These are phyloP conservation scores for Peniophora sp. DNA, from an alignment of 1,284 basidiomycete genomes.

Conservation along the genomic window DNA sequence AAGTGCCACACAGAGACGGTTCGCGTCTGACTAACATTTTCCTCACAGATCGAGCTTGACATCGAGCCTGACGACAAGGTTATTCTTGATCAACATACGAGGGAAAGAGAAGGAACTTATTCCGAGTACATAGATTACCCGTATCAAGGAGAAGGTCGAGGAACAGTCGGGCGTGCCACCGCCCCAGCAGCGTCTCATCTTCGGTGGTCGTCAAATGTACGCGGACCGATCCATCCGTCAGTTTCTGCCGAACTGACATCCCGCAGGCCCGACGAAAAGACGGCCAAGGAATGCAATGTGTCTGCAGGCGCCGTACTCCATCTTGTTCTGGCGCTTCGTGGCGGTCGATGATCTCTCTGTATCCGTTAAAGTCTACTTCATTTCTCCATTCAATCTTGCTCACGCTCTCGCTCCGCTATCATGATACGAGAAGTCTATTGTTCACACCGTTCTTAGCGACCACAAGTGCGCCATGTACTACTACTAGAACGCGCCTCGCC, in stretches of 20 bases:
- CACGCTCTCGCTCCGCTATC: too few relatives aligned
- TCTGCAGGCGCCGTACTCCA: slow-evolving; percentile 81
- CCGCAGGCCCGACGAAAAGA: slow-evolving; percentile 77
- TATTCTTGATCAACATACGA: slow-evolving; percentile 11
- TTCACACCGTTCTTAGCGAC: neutral
- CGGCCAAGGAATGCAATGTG: slow-evolving; percentile 78
- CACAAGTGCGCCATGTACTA: neutral
- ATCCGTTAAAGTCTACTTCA: too few relatives aligned
- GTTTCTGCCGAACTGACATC: neutral
- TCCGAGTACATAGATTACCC: slow-evolving; percentile 57
- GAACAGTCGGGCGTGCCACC: slow-evolving; percentile 99
- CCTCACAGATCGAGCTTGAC: slow-evolving; percentile 84
- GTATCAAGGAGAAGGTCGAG: slow-evolving; percentile 98
- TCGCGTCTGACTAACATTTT: neutral
- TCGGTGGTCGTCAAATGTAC: slow-evolving; percentile 91
- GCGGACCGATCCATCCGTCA: slow-evolving; percentile 23
- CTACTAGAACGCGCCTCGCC: neutral
- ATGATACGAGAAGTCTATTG: too few relatives aligned
- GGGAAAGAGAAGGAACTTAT: too few relatives aligned
- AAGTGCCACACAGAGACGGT: neutral
- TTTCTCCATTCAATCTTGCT: too few relatives aligned
- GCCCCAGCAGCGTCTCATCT: slow-evolving; percentile 94
- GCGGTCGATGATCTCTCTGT: slow-evolving; percentile 37
- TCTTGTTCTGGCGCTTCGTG: slow-evolving; percentile 88
- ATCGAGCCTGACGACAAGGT: slow-evolving; percentile 91